Base-by-base conservation (phyloP, 2,329 filamentous ascomycete species). In the Emericellopsis atlantica region DNA sequence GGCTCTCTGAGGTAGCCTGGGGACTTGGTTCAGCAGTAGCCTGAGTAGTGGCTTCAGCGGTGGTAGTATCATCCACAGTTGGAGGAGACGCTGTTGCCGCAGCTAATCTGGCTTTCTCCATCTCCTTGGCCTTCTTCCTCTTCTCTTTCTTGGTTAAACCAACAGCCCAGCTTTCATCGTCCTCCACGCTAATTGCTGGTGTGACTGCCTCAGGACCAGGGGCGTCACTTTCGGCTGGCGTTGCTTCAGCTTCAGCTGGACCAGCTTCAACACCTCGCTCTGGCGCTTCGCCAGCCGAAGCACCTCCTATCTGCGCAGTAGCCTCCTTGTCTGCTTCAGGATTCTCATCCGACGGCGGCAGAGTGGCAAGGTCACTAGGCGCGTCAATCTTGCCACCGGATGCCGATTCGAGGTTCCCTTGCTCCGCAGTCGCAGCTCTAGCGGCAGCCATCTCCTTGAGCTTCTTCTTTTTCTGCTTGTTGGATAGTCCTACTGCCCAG, bases 401-500 rank as follows among this genome's bases (percentile, higher is more conserved):
- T 29, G 26, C 12, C 26, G 26, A 21, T 21, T 21, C 26, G 12
- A 6, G 12, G 26, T 9, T 12, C 3, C 8, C 6, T 29, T 29
- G 32, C 34, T 31, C 39, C 34, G 40, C 43, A 29, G 46, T 43
- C 23, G 26, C 21, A 38, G 40, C 31, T 15, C 33, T 23, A 16
- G 23, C 38, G 41, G 31, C 34, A n/a, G 16, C 36, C 26, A 35
- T 36, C 11, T 40, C 37, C 37, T 42, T 43, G 31, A 46, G 47
- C 32, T 14, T 35, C 36, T 51, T 46, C 31, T 46, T 45, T 36
- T 46, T 46, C 37, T 51, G 45, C 37, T 52, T 47, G 26, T 43
- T 45, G 6, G 40, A 40, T 40, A 41, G 18, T 6, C 32, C 36
- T 18, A 40, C 21, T 15, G 31, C 33, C 40, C 40, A 41, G 23